Conservation (phyloP, 2,329 filamentous ascomycete species). For the Colletotrichum brevisporum region DNA sequence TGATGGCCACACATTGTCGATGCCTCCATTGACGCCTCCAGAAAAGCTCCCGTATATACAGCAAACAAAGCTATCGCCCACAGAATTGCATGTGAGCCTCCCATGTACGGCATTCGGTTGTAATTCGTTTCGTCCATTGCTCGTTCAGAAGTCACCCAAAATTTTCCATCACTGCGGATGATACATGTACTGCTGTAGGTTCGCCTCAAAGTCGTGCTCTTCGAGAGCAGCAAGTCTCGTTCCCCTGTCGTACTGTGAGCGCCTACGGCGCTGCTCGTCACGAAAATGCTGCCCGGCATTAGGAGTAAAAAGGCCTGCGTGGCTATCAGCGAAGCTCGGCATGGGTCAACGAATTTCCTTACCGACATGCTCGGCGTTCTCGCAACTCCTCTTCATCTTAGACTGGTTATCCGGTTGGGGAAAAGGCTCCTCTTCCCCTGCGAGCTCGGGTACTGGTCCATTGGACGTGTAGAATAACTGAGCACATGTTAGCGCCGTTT, state of each 20-base stretch:
- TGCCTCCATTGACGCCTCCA: conserved; percentile 6
- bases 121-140: not conserved
- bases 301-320: conserved; percentile 83
- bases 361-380: conserved; percentile 90
- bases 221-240: conserved; percentile 79
- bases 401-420: conserved; percentile 86
- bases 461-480: conserved; percentile 69
- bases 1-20: conserved; percentile 33
- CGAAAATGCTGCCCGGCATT: conserved; percentile 80
- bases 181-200: conserved; percentile 53
- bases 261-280: conserved; percentile 81
- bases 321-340: not conserved
- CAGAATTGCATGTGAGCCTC: conserved; percentile 15
- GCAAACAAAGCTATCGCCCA: conserved; percentile 33
- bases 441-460: conserved; percentile 62
- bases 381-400: conserved; percentile 88
- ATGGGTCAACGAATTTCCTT: conserved; percentile 50
- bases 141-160: conserved; percentile 3
- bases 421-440: conserved; percentile 82
- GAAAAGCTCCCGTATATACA: conserved; percentile 38
- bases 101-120: not conserved
- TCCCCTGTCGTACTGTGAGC: conserved; percentile 86
- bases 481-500: conserved; percentile 11
- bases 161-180: conserved; percentile 38
- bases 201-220: conserved; percentile 68